Evolutionary conservation across 2,329 filamentous ascomycete species (phyloP).

Genomic region (Botrytis tulipae): DNA sequence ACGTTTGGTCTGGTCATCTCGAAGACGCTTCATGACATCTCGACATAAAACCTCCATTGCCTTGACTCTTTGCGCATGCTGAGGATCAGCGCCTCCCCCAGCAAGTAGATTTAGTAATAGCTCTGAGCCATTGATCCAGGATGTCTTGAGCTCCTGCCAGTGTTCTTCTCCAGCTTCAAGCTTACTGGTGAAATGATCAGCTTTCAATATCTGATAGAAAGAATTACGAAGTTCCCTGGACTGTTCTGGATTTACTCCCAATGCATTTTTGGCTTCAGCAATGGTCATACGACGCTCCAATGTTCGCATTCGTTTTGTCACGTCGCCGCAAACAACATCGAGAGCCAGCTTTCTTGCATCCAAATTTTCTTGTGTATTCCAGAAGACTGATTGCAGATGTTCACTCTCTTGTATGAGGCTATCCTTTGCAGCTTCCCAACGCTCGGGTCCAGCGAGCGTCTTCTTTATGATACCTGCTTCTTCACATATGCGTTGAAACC

Average conservation of each 20-base stretch:
- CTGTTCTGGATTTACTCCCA: conserved; percentile 67
- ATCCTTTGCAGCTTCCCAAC: conserved; percentile 71
- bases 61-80: conserved; percentile 55
- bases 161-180: conserved; percentile 68
- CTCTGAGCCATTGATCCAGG: conserved; percentile 61
- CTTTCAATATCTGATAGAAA: conserved; percentile 64
- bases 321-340: conserved; percentile 77
- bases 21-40: conserved; percentile 74
- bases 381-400: conserved; percentile 63
- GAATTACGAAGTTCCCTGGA: conserved; percentile 63
- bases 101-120: conserved; percentile 55
- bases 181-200: conserved; percentile 69
- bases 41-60: conserved; percentile 70
- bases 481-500: conserved; percentile 69
- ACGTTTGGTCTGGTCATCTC: conserved; percentile 62
- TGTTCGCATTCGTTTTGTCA: conserved; percentile 74
- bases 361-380: conserved; percentile 54
- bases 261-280: conserved; percentile 68
- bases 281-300: conserved; percentile 67
- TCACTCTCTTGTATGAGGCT: conserved; percentile 62
- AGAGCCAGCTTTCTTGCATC: conserved; percentile 67
- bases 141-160: conserved; percentile 67
- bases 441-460: conserved; percentile 68
- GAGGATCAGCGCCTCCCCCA: conserved; percentile 50
- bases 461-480: conserved; percentile 70